A percentile compares a stretch with the other conserved stretches of the same genome.
Evolutionary conservation across 805 yeast genomes (phyloP).

Genomic region (Yarrowia sp.): DNA sequence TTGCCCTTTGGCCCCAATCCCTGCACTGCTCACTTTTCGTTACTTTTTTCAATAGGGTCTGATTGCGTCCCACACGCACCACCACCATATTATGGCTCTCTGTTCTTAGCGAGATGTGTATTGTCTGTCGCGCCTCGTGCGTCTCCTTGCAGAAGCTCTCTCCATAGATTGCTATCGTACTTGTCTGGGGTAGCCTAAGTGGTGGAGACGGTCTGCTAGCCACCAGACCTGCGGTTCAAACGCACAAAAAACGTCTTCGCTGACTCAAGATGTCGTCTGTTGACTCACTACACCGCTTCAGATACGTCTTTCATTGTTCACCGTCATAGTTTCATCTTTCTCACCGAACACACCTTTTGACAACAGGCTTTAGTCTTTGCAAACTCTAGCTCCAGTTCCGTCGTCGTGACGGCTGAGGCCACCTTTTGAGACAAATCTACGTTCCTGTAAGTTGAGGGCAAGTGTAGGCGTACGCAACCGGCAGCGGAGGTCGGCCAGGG

Average conservation of each 20-base stretch:
- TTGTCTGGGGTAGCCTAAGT: constrained; percentile 17
- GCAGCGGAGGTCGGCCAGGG: background rate
- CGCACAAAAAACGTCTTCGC: background rate
- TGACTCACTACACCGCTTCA: background rate
- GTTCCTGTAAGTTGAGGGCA: background rate
- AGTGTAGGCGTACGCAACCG: background rate
- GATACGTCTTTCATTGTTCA: constrained; percentile 18
- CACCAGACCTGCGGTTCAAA: background rate
- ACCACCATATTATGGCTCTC: constrained; percentile 1
- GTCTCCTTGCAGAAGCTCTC: constrained; percentile 13
- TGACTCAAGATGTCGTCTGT: background rate
- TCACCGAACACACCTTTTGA: no score
- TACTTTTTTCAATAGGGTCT: constrained; percentile 19
- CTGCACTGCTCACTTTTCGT: constrained; percentile 6
- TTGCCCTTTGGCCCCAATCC: background rate
- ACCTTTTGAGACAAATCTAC: constrained; percentile 23
- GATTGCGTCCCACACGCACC: background rate
- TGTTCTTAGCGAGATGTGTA: constrained; percentile 11
- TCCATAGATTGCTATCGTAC: constrained; percentile 19
- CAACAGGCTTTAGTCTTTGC: background rate
- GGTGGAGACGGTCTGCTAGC: background rate
- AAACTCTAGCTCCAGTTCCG: constrained; percentile 14
- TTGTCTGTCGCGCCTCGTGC: constrained; percentile 25
- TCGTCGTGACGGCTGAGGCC: constrained; percentile 23
- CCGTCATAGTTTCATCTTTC: constrained; percentile 14